A percentile compares a stretch with the other conserved stretches of the same genome.
Conservation (phyloP, 2,329 filamentous ascomycete genomes). For the Fusarium pseudoanthophilum region DNA sequence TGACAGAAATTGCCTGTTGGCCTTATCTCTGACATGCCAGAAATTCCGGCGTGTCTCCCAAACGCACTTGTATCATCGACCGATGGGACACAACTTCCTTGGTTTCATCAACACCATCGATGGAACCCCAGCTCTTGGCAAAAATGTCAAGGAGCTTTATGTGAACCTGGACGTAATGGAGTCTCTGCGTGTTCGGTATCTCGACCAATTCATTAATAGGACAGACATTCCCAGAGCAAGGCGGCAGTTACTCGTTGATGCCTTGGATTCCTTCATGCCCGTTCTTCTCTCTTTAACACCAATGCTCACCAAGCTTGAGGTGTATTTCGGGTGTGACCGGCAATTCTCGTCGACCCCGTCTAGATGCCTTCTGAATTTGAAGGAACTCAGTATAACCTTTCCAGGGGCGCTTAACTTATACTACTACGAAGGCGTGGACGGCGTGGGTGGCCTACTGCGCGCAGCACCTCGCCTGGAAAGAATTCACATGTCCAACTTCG, state of each 20-base stretch:
- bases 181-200: background rate
- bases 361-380: too few relatives aligned
- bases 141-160: background rate
- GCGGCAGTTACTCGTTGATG: too few relatives aligned
- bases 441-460: background rate
- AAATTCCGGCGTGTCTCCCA: background rate
- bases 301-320: too few relatives aligned
- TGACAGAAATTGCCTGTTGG: background rate
- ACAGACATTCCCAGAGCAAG: too few relatives aligned
- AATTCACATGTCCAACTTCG: background rate
- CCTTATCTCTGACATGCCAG: background rate
- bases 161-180: fast-evolving
- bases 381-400: background rate
- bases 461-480: background rate
- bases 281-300: too few relatives aligned
- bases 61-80: background rate
- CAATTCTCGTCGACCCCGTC: too few relatives aligned
- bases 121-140: background rate
- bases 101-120: background rate
- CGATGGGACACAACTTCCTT: fast-evolving
- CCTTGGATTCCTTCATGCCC: too few relatives aligned
- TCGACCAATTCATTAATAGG: too few relatives aligned
- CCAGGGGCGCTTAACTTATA: too few relatives aligned
- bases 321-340: too few relatives aligned
- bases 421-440: too few relatives aligned